Conservation (phyloP, 257 asterid genomes). For the Nemophila menziesii region DNA sequence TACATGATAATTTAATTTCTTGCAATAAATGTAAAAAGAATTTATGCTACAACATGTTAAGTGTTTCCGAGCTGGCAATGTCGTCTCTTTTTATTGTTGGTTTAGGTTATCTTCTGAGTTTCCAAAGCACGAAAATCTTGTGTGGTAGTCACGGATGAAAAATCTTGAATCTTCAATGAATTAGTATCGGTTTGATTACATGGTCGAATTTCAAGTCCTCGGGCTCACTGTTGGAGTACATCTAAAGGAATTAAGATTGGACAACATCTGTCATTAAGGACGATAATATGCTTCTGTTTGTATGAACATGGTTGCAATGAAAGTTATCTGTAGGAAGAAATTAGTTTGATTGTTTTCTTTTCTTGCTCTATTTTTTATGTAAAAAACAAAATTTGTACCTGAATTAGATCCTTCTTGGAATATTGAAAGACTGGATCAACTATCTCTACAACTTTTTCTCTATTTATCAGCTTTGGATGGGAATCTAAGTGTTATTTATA, state of each 20-base stretch:
- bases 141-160: not conserved
- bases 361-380: not conserved
- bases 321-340: conserved; percentile 43
- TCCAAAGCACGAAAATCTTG: not conserved
- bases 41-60: not conserved
- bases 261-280: conserved; percentile 81
- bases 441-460: conserved; percentile 64
- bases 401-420: conserved; percentile 61
- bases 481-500: conserved; percentile 1
- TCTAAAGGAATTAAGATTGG: conserved; percentile 46
- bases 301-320: conserved; percentile 76
- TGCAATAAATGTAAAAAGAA: not conserved
- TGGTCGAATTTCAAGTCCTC: conserved; percentile 7
- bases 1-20: not conserved
- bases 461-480: conserved; percentile 61
- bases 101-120: not conserved
- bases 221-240: conserved; percentile 26
- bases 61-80: too few relatives aligned
- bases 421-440: conserved; percentile 54
- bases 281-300: conserved; percentile 80
- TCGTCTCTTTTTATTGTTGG: not conserved
- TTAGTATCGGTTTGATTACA: not conserved
- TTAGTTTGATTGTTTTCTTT: not conserved
- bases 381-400: conserved; percentile 24
- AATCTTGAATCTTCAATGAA: too few relatives aligned